Evolutionary conservation across 805 yeast species (phyloP), one percentile per base, ranked within the genome.

Genomic region (Metschnikowia baotianmanensis): DNA sequence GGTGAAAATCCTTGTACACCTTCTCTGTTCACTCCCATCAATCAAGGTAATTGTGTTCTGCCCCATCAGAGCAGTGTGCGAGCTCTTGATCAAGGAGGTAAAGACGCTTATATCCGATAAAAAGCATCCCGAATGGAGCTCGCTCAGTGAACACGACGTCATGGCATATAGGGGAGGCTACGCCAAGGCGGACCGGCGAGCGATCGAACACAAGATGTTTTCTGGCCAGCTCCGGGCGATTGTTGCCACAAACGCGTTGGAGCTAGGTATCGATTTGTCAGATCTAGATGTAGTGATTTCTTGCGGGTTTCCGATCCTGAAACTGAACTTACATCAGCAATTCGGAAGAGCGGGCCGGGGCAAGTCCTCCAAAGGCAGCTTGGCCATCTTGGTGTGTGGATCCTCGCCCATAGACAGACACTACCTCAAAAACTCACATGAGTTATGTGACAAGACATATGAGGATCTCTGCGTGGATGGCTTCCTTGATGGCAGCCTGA

Each of bases 151-250:
- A 33, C 47, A 77, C n/a, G 83, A 82, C 42, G 83, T 90, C 3
- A 86, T 88, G 95, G 80, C 95, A 37, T 93, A 93, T 53, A 69
- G 99, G 49, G 99, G 98, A 26, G 99, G 99, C 1, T 93, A 93
- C 56, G 79, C 95, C 3, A 82, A 90, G 1, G 63, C 75, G 2
- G 98, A 91, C 55, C 73, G 99, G 49, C 75, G 99, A 49, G 74
- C 79, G 40, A 91, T 93, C 42, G 99, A 93, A 59, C 71, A 74
- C 34, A 87, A 86, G 52, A 87, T 93, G 96, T 93, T 93, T 58
- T 77, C 76, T 47, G 97, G 98, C 1, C 78, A 81, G 40, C 62
- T 93, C 20, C 71, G 82, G 43, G 97, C 96, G 0, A 86, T 95
- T 20, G 79, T 93, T 4, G 91, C 99, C 0, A 93, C 99, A 0